Conservation (phyloP, 345 rosid species). For the Microthlaspi erraticum region DNA sequence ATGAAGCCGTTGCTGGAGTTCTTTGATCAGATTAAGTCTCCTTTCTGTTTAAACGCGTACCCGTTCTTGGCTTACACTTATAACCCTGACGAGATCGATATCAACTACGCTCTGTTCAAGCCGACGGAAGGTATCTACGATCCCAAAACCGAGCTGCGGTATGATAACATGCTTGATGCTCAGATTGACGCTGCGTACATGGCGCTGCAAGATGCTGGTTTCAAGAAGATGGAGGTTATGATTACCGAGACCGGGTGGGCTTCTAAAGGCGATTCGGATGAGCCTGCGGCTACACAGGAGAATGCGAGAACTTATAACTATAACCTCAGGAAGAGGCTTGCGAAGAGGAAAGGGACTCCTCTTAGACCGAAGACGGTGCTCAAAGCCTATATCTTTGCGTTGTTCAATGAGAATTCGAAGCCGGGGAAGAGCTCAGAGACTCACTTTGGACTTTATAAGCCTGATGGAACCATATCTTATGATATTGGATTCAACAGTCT, state of each 20-base stretch:
- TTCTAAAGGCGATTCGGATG: conserved; percentile 78
- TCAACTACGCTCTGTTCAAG: conserved; percentile 92
- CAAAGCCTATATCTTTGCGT: conserved; percentile 88
- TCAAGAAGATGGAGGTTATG: conserved; percentile 82
- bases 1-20: conserved; percentile 92
- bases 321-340: conserved; percentile 91
- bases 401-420: conserved; percentile 84
- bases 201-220: conserved; percentile 86
- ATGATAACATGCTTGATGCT: conserved; percentile 99
- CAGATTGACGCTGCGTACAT: conserved; percentile 95
- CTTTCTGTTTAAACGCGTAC: conserved; percentile 95
- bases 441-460: conserved; percentile 88
- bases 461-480: conserved; percentile 89
- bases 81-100: conserved; percentile 76
- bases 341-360: conserved; percentile 96
- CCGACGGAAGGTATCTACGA: conserved; percentile 75
- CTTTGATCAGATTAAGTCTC: conserved; percentile 77
- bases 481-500: conserved; percentile 84
- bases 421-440: conserved; percentile 89
- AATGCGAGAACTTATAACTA: conserved; percentile 92
- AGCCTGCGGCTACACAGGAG: conserved; percentile 78
- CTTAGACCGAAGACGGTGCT: conserved; percentile 70
- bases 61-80: conserved; percentile 86
- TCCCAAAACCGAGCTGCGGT: conserved; percentile 65
- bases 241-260: conserved; percentile 99